Evolutionary conservation across 495 filamentous ascomycete genomes (phyloP).

Genomic region (Rhizodiscina lignyota): DNA sequence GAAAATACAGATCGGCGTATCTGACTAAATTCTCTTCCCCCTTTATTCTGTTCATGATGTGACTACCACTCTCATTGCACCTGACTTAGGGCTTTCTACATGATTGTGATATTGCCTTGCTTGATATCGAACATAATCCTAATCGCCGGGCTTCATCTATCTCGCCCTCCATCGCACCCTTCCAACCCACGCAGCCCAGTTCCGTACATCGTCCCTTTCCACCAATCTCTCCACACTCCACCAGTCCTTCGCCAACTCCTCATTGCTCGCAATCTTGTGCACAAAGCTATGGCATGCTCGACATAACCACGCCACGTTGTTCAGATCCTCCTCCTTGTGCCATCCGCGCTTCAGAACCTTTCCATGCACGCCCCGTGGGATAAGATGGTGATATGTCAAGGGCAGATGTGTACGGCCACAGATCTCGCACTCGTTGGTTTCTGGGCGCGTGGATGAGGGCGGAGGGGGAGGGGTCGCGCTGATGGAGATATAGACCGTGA

Average conservation of each 20-base stretch:
- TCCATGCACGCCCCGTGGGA: slow-evolving; percentile 59
- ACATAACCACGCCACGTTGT: slow-evolving; percentile 80
- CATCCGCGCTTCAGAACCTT: slow-evolving; percentile 68
- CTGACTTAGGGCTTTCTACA: no score
- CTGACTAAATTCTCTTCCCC: no score
- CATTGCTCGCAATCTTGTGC: slow-evolving; percentile 58
- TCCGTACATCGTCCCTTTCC: slow-evolving; percentile 53
- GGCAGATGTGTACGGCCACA: slow-evolving; percentile 66
- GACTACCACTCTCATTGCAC: no score
- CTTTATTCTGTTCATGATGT: no score
- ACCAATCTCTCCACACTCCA: slow-evolving; percentile 55
- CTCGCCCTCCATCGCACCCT: slow-evolving; percentile 28
- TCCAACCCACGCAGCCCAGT: slow-evolving; percentile 41
- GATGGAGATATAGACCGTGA: slow-evolving; percentile 40
- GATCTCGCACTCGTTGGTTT: slow-evolving; percentile 55
- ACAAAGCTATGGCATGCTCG: slow-evolving; percentile 77
- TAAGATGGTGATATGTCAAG: slow-evolving; percentile 71
- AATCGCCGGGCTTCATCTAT: slow-evolving; percentile 6
- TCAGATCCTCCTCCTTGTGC: slow-evolving; percentile 58
- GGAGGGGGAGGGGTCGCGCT: slow-evolving; percentile 42
- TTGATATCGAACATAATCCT: no score
- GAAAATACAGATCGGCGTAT: no score
- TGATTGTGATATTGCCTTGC: no score
- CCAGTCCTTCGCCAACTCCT: slow-evolving; percentile 61
- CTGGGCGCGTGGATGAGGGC: slow-evolving; percentile 37